phyloP scores from a whole-genome alignment of 805 yeast species.

The Sporopachydermia lactativora region DNA sequence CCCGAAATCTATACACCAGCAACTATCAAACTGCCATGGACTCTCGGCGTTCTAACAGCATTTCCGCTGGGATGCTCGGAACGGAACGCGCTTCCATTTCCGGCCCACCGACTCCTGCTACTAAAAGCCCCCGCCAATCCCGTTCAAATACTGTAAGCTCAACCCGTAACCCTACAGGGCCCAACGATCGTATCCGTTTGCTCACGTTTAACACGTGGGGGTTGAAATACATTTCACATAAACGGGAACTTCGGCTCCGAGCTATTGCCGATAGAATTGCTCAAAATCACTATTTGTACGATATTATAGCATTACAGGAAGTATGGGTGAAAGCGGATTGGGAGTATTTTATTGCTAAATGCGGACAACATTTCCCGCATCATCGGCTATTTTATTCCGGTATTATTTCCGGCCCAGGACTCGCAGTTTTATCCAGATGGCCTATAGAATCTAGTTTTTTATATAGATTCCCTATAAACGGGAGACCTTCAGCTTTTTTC shows the following conservation, averaged over 20 bases:
- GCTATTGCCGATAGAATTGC: constrained; percentile 65
- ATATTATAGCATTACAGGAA: constrained; percentile 88
- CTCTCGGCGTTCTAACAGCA: constrained; percentile 4
- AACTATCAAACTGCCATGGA: constrained; percentile 1
- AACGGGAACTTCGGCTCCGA: constrained; percentile 43
- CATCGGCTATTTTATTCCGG: constrained; percentile 68
- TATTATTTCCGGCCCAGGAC: constrained; percentile 84
- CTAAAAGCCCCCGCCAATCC: neutral
- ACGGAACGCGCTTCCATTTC: neutral
- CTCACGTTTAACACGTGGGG: constrained; percentile 85
- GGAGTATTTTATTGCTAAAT: constrained; percentile 38
- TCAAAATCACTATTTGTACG: constrained; percentile 34
- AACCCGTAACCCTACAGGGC: neutral
- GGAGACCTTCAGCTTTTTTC: constrained; percentile 84
- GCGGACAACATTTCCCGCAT: constrained; percentile 41
- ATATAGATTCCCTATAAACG: constrained; percentile 82
- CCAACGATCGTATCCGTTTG: constrained; percentile 25
- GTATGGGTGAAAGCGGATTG: constrained; percentile 84
- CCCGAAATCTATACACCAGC: neutral
- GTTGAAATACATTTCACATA: constrained; percentile 66
- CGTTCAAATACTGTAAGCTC: neutral
- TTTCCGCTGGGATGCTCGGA: neutral
- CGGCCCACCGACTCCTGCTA: too few relatives aligned
- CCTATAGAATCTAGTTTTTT: constrained; percentile 73
- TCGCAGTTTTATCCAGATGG: constrained; percentile 68